These are phyloP conservation scores for Cercospora sojina DNA, from an alignment of 2,329 filamentous ascomycete genomes.

Conservation along the genomic window DNA sequence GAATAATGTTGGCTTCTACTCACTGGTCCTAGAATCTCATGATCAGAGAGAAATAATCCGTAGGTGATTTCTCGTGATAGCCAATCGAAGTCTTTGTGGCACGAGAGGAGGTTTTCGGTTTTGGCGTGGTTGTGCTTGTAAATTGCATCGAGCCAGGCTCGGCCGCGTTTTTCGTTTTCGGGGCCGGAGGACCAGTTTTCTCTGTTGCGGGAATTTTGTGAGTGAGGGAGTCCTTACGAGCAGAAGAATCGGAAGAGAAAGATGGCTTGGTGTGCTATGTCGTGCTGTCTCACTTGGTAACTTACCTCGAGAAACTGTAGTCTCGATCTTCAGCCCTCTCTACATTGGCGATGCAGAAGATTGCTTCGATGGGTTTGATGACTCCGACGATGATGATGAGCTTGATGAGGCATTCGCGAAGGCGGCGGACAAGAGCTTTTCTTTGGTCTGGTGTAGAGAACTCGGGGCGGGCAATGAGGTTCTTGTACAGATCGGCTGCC, in stretches of 20 bases:
- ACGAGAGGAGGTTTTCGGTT: conserved; percentile 43
- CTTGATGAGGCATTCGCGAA: conserved; percentile 62
- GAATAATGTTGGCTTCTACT: neutral
- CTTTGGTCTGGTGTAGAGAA: conserved; percentile 47
- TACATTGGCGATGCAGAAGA: conserved; percentile 55
- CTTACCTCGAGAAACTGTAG: conserved; percentile 50
- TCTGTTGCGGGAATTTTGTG: conserved; percentile 25
- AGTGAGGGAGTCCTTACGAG: neutral
- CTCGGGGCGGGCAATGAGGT: conserved; percentile 53
- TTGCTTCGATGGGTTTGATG: conserved; percentile 61
- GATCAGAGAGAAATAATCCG: conserved; percentile 58
- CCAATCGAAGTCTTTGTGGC: conserved; percentile 54
- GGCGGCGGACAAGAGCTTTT: conserved; percentile 50
- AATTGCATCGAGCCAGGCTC: conserved; percentile 57
- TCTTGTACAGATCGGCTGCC: conserved; percentile 55
- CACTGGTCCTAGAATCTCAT: conserved; percentile 53
- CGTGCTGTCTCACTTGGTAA: neutral
- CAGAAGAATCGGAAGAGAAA: too few relatives aligned
- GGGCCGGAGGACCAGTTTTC: conserved; percentile 60
- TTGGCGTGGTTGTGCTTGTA: conserved; percentile 53
- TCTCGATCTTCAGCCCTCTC: conserved; percentile 60
- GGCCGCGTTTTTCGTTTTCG: conserved; percentile 54
- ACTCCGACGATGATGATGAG: conserved; percentile 59
- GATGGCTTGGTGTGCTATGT: neutral
- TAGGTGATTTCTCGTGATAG: conserved; percentile 58